These are phyloP conservation scores for Mrakiaceae sp. DNA, from an alignment of 1,284 basidiomycete species.

Conservation along the genomic window DNA sequence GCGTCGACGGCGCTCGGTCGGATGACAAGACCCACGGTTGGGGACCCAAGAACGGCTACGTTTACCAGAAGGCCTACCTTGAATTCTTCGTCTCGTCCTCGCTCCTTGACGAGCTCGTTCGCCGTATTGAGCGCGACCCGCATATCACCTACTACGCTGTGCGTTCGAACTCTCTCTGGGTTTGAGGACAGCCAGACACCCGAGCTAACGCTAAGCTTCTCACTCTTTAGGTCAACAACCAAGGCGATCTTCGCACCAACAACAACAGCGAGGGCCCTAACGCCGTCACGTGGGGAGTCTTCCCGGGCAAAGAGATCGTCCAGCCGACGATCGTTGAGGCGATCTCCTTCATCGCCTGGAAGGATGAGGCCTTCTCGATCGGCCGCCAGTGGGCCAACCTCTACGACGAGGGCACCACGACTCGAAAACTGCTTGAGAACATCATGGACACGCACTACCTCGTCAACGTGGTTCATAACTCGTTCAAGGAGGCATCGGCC, in stretches of 20 bases:
- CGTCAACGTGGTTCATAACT: conserved; percentile 95
- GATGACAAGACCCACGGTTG: conserved; percentile 83
- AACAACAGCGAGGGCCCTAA: conserved; percentile 91
- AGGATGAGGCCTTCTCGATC: conserved; percentile 91
- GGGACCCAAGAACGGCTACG: conserved; percentile 85
- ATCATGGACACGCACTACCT: conserved; percentile 77
- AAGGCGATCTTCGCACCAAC: conserved; percentile 90
- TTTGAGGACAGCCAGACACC: too few relatives aligned
- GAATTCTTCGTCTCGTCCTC: conserved; percentile 84
- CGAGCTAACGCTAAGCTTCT: conserved; percentile 20
- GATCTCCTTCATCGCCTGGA: conserved; percentile 34
- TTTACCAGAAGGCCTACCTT: conserved; percentile 98
- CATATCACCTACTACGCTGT: conserved; percentile 89
- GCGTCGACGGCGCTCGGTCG: conserved; percentile 76
- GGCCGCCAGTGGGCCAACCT: conserved; percentile 86
- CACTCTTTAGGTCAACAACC: conserved; percentile 31
- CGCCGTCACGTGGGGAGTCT: conserved; percentile 98
- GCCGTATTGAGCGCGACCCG: conserved; percentile 74
- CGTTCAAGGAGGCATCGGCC: conserved; percentile 71
- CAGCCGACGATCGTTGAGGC: conserved; percentile 80
- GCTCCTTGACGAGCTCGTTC: conserved; percentile 61
- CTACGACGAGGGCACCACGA: conserved; percentile 66
- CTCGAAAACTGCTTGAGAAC: conserved; percentile 61
- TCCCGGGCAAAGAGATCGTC: conserved; percentile 90
- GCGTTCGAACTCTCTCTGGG: conserved; percentile 20